Evolutionary conservation across 768 basidiomycete genomes (phyloP).

Genomic region (Tubosaeta brunneosetosa): DNA sequence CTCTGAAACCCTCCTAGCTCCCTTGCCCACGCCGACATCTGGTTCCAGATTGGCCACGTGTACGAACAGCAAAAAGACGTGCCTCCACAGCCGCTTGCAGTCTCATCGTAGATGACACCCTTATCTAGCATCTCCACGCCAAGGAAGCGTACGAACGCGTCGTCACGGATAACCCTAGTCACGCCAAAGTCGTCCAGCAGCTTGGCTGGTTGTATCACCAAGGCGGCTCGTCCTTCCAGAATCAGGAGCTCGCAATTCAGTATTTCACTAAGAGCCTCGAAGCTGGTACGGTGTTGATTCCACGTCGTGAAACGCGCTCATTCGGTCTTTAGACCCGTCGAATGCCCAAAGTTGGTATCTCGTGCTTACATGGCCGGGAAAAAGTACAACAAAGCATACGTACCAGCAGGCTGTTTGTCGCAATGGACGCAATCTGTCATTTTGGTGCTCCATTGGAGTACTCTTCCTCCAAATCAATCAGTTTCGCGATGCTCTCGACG

Average conservation of each 20-base stretch:
- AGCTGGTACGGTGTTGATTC: conserved; percentile 52
- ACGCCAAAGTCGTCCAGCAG: no score
- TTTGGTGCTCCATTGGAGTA: conserved; percentile 99
- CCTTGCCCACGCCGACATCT: conserved; percentile 94
- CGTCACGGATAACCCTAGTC: no score
- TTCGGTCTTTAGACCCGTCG: conserved; percentile 58
- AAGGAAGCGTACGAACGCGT: no score
- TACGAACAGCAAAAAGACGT: conserved; percentile 49
- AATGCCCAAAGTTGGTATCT: conserved; percentile 48
- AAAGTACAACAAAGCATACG: conserved; percentile 99
- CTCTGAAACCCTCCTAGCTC: conserved; percentile 93
- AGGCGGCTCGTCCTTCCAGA: no score
- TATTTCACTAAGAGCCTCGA: no score
- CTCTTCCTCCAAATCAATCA: conserved; percentile 39
- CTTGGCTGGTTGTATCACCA: no score
- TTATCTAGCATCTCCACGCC: conserved; percentile 64
- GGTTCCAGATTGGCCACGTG: conserved; percentile 98
- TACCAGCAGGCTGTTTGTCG: conserved; percentile 99
- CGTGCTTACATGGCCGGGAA: conserved; percentile 60
- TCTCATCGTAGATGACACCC: conserved; percentile 10
- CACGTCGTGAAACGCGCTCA: background rate
- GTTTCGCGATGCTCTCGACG: no score
- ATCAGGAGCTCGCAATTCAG: no score
- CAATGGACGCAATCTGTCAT: conserved; percentile 97
- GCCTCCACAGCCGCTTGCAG: conserved; percentile 25